A percentile compares a stretch with the other conserved stretches of the same genome.
phyloP scores from a whole-genome alignment of 257 asterid genomes.

The Solanum etuberosum region DNA sequence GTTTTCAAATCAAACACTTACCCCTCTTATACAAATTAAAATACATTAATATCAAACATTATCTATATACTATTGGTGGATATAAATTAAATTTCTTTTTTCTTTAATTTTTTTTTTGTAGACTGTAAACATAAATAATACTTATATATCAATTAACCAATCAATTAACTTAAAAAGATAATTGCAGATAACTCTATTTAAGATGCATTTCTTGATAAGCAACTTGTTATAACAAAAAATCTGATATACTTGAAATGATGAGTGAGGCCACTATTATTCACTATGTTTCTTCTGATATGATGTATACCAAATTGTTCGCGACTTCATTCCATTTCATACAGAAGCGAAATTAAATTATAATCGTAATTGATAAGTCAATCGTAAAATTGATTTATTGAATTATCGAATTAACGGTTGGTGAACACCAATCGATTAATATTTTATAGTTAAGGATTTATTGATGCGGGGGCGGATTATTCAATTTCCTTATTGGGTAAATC shows the following conservation, averaged over 20 bases:
- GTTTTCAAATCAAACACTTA: not conserved
- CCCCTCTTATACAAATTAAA: not conserved
- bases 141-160: not conserved
- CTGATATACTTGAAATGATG: not conserved
- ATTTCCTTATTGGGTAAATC: not conserved
- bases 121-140: not conserved
- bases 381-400: no score
- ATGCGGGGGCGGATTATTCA: no score
- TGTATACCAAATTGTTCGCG: not conserved
- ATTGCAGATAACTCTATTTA: not conserved
- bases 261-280: not conserved
- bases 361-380: not conserved
- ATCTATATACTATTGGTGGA: not conserved
- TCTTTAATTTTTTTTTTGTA: accelerated
- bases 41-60: not conserved
- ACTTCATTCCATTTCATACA: not conserved
- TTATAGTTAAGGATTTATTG: no score
- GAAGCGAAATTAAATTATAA: not conserved
- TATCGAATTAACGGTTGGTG: not conserved
- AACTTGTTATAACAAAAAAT: not conserved
- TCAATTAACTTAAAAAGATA: not conserved
- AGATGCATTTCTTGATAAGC: not conserved
- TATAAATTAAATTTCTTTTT: not conserved
- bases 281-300: not conserved
- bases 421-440: no score